These are phyloP conservation scores for Globisporangium alternatum DNA, from an alignment of 352 stramenopile genomes.

Conservation along the genomic window DNA sequence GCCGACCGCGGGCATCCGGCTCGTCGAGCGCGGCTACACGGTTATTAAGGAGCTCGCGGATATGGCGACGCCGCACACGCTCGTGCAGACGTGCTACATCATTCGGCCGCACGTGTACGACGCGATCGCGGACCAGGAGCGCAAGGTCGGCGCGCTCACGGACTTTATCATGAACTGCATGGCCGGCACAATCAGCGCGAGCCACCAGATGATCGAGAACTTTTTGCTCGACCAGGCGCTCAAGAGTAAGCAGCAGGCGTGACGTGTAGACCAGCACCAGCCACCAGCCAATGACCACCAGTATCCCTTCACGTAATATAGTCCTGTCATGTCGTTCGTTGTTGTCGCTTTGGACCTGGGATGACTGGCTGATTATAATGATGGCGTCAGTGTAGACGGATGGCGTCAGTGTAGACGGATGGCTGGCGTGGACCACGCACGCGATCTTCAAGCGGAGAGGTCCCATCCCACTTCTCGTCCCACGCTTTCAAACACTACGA, in stretches of 20 bases:
- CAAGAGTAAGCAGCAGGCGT: background rate
- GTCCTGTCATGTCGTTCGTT: background rate
- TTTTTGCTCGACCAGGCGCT: constrained; percentile 44
- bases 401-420: too few species aligned
- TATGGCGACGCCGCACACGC: constrained; percentile 37
- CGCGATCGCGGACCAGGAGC: constrained; percentile 56
- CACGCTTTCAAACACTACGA: too few species aligned
- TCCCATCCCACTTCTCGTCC: too few species aligned
- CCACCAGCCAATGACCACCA: background rate
- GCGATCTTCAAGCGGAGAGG: too few species aligned
- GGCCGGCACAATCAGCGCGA: constrained; percentile 55
- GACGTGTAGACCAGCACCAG: background rate
- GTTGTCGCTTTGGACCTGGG: too few species aligned
- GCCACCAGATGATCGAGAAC: constrained; percentile 76
- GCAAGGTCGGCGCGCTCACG: constrained; percentile 56
- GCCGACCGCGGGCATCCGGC: constrained; percentile 46
- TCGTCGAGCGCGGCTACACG: constrained; percentile 61
- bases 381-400: too few species aligned
- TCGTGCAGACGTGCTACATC: constrained; percentile 74
- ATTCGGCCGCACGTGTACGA: constrained; percentile 61
- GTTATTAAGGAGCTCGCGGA: constrained; percentile 43
- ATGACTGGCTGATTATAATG: too few species aligned
- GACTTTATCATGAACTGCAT: constrained; percentile 70
- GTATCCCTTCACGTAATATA: background rate
- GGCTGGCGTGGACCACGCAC: too few species aligned